A percentile compares a stretch with the other conserved stretches of the same genome.
These are phyloP conservation scores for Saccharomyces uvarum DNA, from an alignment of 1,139 yeast species.

Conservation along the genomic window DNA sequence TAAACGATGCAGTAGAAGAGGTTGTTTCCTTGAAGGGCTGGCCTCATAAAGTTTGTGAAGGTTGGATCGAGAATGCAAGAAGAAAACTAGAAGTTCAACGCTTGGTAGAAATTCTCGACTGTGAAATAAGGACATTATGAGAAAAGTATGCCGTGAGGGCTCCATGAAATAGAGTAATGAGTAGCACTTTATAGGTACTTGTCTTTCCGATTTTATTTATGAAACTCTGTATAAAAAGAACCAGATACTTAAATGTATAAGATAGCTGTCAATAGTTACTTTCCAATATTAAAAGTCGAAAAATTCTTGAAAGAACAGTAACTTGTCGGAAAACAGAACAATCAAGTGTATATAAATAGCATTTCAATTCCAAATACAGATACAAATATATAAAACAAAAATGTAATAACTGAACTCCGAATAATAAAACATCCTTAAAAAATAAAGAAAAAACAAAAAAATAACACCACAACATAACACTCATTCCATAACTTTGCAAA, in stretches of 20 bases:
- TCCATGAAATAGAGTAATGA: background rate
- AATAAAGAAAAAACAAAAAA: background rate
- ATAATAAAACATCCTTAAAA: conserved; percentile 4
- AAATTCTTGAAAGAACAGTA: background rate
- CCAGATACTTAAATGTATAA: background rate
- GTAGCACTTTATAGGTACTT: background rate
- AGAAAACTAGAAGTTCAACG: conserved; percentile 83
- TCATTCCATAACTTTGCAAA: conserved; percentile 20
- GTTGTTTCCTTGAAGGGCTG: conserved; percentile 86
- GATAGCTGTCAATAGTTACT: background rate
- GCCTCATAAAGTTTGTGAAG: conserved; percentile 83
- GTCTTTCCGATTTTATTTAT: background rate
- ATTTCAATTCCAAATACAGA: background rate
- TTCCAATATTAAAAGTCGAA: background rate
- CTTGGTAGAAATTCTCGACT: conserved; percentile 45
- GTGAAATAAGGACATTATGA: conserved; percentile 34
- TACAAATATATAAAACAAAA: conserved; percentile 7
- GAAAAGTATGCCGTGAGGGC: background rate
- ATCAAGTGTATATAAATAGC: background rate
- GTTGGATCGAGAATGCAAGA: conserved; percentile 86
- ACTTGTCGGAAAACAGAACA: background rate
- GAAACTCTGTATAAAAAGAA: background rate
- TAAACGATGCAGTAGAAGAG: conserved; percentile 87
- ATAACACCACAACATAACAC: conserved; percentile 1
- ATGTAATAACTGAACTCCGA: conserved; percentile 3